Evolutionary conservation across 305 asterid species (phyloP), one percentile per base, ranked within the genome.

Genomic region (Fraxinus albicans): DNA sequence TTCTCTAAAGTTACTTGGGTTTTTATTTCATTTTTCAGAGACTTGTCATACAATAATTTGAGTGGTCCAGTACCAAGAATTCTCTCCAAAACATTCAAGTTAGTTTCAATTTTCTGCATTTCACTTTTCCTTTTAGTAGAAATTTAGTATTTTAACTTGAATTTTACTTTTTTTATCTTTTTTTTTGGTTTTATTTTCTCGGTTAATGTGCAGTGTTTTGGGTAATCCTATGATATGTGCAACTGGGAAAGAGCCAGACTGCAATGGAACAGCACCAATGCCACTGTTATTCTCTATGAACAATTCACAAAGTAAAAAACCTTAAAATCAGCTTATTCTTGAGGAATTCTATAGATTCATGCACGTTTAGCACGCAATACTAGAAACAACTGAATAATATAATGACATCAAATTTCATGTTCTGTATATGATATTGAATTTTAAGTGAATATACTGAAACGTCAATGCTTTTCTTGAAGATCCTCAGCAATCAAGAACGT

Each of bases 161-260:
- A 9, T 25, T 55, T 70, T 31, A 36, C 80, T 9, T n/a, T 34
- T 53, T 67, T 15, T 19, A 60, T 7, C 13, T 17, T 27, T 55
- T 76, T 31, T 29, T 58, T 19, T 60, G 6, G 1, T n/a, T 12
- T 38, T 34, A 15, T 27, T 72, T 55, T n/a, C 40, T 69, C 19
- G 23, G 27, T 5, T 36, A n/a, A 65, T 78, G 73, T 76, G 75
- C 89, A 96, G 99, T 89, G 86, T 96, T 84, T 74, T 94, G 42
- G 99, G 99, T 78, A 96, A 96, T 88, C 91, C 97, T 10, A 88
- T 91, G 91, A 92, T 96, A 85, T 96, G 99, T 89, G 88, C 92
- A 82, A 91, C 97, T 79, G 97, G 98, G 19, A 93, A 90, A 82
- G 97, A 94, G 88, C 86, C 92, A 78, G 94, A 88, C 12, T 96